Evolutionary conservation across 1,284 basidiomycete genomes (phyloP), one percentile per base, ranked within the genome.

Genomic region (Papiliotrema nemorosa): DNA sequence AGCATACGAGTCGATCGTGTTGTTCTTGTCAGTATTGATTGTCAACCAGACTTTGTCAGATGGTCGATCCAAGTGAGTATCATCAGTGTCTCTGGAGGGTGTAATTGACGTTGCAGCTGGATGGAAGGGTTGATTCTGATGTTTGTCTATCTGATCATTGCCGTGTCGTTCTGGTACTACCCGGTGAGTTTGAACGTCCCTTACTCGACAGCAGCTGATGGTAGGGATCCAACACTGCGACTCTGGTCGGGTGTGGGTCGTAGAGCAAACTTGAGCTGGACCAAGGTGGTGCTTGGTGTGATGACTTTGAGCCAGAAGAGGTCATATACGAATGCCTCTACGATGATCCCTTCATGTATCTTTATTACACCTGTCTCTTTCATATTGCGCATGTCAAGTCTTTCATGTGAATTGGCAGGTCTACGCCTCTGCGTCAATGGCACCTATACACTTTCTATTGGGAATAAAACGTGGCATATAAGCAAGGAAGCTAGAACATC

Each of bases 21-120:
- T 79, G 14, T 78, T 84, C 73, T 71, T 84, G 25, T 71, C 81
- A n/a, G 87, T 91, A 13, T 77, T 89, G 58, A 86, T 87, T 10
- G 86, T 91, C 76, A 87, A 85, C 57, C 85, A 88, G 60, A 85
- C 86, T 21, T 82, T 90, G 1, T 80, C 83, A 46, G 88, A 90
- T 64, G 88, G 67, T 3, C 46, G 67, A 51, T 64, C 63, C 14
- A 69, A 68, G 63, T 67, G 35, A 45, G 63, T 57, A n/a, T 35
- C 2, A n/a, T 41, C 6, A 21, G n/a, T 43, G 21, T 14, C 12
- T 37, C 25, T 27, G 3, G 14, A 29, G 29, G 9, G 14, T 31
- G 29, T n/a, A 22, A 38, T 42, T 50, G 85, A 39, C 85, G 84
- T 9, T 36, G 39, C 44, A 69, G 67, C 61, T 74, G 73, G 73